Percentiles rank a stretch among this genome's conserved stretches.
phyloP scores from a whole-genome alignment of 139 green algal genomes.

The Penium margaritaceum region DNA sequence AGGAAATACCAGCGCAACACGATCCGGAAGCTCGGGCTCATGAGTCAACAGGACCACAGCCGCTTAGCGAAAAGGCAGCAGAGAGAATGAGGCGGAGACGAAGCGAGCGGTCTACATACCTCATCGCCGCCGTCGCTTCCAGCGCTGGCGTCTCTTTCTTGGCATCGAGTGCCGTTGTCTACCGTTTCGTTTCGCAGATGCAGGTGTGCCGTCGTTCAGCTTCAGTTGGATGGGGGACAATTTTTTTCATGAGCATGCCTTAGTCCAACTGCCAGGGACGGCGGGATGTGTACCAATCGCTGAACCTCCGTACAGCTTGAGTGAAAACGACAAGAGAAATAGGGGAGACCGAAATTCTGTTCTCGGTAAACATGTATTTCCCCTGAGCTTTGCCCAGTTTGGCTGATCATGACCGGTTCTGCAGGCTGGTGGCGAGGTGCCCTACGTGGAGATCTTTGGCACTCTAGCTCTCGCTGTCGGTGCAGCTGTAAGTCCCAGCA shows the following conservation, averaged over 20 bases:
- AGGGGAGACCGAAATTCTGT: too few relatives aligned
- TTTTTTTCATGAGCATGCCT: not conserved
- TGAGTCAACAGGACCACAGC: too few relatives aligned
- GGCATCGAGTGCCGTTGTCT: slow-evolving; percentile 20
- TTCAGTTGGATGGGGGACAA: not conserved
- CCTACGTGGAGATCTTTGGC: slow-evolving; percentile 31
- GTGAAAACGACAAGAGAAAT: not conserved
- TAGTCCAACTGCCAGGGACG: too few relatives aligned
- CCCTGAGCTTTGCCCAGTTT: too few relatives aligned
- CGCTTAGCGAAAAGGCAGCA: not conserved
- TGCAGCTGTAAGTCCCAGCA: slow-evolving; percentile 32
- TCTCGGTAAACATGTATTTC: too few relatives aligned
- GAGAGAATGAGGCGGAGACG: slow-evolving; percentile 24
- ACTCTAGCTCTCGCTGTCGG: slow-evolving; percentile 39
- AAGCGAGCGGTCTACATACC: slow-evolving; percentile 25
- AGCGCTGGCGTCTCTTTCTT: slow-evolving; percentile 31
- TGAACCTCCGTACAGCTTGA: not conserved
- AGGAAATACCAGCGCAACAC: too few relatives aligned
- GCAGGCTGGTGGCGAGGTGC: slow-evolving; percentile 17
- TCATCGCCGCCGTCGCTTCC: slow-evolving; percentile 31
- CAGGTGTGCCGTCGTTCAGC: too few relatives aligned
- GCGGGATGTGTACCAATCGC: not conserved
- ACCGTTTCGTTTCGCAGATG: slow-evolving; percentile 42
- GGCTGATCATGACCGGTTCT: not conserved
- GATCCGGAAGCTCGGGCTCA: too few relatives aligned